Percentiles rank a stretch among this genome's conserved stretches.
Conservation (phyloP, 2,329 filamentous ascomycete genomes). For the Pseudogymnoascus sp. region DNA sequence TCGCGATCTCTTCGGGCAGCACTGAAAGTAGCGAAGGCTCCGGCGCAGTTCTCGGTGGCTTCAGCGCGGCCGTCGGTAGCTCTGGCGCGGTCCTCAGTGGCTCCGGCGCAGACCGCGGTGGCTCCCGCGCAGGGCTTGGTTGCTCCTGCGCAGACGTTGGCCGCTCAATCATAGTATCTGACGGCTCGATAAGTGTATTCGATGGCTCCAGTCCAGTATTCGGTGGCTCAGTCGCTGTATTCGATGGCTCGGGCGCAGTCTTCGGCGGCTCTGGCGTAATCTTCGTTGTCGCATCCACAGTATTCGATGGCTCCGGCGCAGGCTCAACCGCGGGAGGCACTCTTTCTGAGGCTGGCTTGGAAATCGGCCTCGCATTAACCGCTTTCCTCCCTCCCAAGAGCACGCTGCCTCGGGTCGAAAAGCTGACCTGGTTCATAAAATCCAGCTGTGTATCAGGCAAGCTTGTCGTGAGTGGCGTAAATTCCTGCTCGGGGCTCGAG, state of each 20-base stretch:
- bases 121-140: background rate
- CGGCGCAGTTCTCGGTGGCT: background rate
- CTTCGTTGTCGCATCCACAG: background rate
- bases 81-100: background rate
- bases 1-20: constrained; percentile 25
- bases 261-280: background rate
- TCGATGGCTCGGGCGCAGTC: background rate
- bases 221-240: background rate
- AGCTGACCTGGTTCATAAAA: constrained; percentile 48
- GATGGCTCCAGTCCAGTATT: background rate
- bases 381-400: constrained; percentile 47
- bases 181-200: background rate
- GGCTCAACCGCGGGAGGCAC: background rate
- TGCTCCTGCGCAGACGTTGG: background rate
- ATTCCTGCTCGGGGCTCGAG: constrained; percentile 25
- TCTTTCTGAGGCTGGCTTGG: background rate
- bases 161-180: background rate
- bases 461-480: constrained; percentile 46
- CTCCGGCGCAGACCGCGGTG: background rate
- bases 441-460: constrained; percentile 51
- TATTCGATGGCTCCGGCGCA: background rate
- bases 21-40: background rate
- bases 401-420: constrained; percentile 58
- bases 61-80: background rate
- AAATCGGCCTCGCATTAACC: constrained; percentile 15